These are phyloP conservation scores for Coniella vitis DNA, from an alignment of 2,329 filamentous ascomycete genomes.

Conservation along the genomic window DNA sequence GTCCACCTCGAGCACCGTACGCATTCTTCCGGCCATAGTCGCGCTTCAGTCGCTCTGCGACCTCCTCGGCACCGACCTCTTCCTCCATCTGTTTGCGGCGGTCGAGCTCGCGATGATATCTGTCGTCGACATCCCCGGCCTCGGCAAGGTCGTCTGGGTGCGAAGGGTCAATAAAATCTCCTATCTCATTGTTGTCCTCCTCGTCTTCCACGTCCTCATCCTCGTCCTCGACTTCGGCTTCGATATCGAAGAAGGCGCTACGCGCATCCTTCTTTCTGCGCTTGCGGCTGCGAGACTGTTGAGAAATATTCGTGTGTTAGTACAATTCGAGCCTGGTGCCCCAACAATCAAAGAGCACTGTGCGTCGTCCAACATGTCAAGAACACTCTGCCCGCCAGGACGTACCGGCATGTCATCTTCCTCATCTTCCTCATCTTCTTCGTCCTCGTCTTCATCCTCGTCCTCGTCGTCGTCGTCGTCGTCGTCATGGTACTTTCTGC, in stretches of 20 bases:
- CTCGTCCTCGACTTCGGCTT: slow-evolving; percentile 96
- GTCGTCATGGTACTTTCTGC: slow-evolving; percentile 29
- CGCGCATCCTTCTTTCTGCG: slow-evolving; percentile 64
- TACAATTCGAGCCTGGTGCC: background rate
- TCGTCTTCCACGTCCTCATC: slow-evolving; percentile 85
- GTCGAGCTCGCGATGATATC: slow-evolving; percentile 89
- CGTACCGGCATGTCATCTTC: slow-evolving; percentile 17
- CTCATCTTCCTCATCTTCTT: slow-evolving; percentile 29
- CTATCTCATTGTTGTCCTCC: slow-evolving; percentile 75
- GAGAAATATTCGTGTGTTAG: background rate
- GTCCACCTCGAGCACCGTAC: slow-evolving; percentile 34
- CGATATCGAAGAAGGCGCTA: slow-evolving; percentile 91
- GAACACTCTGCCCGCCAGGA: too few species aligned
- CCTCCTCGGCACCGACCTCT: slow-evolving; percentile 87
- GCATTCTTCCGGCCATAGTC: slow-evolving; percentile 73
- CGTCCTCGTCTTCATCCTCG: slow-evolving; percentile 34
- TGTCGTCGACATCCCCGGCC: slow-evolving; percentile 71
- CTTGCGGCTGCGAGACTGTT: slow-evolving; percentile 66
- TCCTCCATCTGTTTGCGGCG: slow-evolving; percentile 80
- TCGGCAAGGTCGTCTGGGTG: slow-evolving; percentile 87
- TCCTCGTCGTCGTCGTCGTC: slow-evolving; percentile 40
- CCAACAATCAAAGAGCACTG: too few species aligned
- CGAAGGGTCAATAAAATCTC: slow-evolving; percentile 80
- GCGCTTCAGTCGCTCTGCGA: slow-evolving; percentile 79
- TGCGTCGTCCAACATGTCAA: too few species aligned